phyloP scores from a whole-genome alignment of 768 basidiomycete species.

The Kwoniella sp. region DNA sequence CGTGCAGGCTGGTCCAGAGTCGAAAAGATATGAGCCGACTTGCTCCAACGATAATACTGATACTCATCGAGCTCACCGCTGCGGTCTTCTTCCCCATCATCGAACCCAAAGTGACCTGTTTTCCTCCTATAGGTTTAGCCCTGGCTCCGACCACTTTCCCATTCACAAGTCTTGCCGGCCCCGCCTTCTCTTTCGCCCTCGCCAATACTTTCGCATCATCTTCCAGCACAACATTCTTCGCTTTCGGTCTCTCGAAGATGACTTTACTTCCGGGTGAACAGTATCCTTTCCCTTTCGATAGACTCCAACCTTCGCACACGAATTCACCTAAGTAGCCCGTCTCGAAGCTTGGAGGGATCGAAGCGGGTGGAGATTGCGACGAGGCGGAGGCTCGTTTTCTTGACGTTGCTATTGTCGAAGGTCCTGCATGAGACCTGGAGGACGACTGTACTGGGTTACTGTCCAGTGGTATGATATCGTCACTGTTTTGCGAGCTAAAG shows the following conservation, averaged over 20 bases:
- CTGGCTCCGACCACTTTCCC: slow-evolving; percentile 50
- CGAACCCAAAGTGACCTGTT: slow-evolving; percentile 51
- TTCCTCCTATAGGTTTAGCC: slow-evolving; percentile 35
- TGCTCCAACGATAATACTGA: background rate
- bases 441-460: slow-evolving; percentile 5
- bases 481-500: slow-evolving; percentile 25
- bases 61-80: slow-evolving; percentile 8
- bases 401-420: slow-evolving; percentile 25
- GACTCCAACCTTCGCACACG: slow-evolving; percentile 52
- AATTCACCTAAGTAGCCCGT: slow-evolving; percentile 52
- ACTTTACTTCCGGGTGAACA: slow-evolving; percentile 48
- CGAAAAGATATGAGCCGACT: background rate
- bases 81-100: slow-evolving; percentile 48
- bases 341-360: slow-evolving; percentile 33
- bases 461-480: slow-evolving; percentile 34
- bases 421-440: slow-evolving; percentile 21
- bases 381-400: slow-evolving; percentile 8
- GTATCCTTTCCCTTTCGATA: slow-evolving; percentile 55
- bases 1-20: slow-evolving; percentile 17
- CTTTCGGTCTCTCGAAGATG: slow-evolving; percentile 46
- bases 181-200: slow-evolving; percentile 38
- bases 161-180: slow-evolving; percentile 47
- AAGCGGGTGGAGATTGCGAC: slow-evolving; percentile 21
- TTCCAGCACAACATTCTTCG: slow-evolving; percentile 30
- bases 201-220: slow-evolving; percentile 23